Evolutionary conservation across 768 basidiomycete species (phyloP), one percentile per base, ranked within the genome.

Genomic region (Termitomyces sp.): DNA sequence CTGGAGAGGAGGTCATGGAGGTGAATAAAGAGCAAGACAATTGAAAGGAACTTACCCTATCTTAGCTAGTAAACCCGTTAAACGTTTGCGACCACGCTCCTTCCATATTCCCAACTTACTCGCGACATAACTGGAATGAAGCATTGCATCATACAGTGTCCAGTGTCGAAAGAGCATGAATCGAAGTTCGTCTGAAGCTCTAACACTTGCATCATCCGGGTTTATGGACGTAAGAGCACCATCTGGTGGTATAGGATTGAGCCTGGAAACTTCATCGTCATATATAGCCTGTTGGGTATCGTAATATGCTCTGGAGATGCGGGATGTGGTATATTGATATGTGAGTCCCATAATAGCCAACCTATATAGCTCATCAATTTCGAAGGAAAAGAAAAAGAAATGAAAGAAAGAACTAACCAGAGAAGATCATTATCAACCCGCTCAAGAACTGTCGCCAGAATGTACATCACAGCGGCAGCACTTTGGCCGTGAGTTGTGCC

Each of bases 71-170:
- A 99, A 77, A 8, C 96, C 97, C 1, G 89, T 92, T 59, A 99
- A 76, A 65, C 87, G 83, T 72, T 94, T 96, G 63, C 91, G 82
- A 25, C 97, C 97, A 58, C 87, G 84, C 72, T 98, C 96, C 70
- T 91, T 94, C 97, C 97, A 98, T 59, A 96, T 92, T 3, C 94
- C 95, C 61, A 99, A 82, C 73, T 94, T 94, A 55, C 92, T 89
- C 7, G 95, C 96, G 17, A 99, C 89, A 68, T 98, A 99, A 60
- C 91, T 92, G 3, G 95, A 97, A 73, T 99, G 96, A 68, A 89
- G 88, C 97, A 99, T 98, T 11, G 96, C 88, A 69, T 99, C 97
- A 70, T 98, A 98, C 50, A 99, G 76, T 36, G 91, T 98, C 97
- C 97, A 99, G 76, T 98, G 97, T 60, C 96, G 83, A 71, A 96